Evolutionary conservation across 2,329 filamentous ascomycete genomes (phyloP).

Genomic region (Hypoxylon sp.): DNA sequence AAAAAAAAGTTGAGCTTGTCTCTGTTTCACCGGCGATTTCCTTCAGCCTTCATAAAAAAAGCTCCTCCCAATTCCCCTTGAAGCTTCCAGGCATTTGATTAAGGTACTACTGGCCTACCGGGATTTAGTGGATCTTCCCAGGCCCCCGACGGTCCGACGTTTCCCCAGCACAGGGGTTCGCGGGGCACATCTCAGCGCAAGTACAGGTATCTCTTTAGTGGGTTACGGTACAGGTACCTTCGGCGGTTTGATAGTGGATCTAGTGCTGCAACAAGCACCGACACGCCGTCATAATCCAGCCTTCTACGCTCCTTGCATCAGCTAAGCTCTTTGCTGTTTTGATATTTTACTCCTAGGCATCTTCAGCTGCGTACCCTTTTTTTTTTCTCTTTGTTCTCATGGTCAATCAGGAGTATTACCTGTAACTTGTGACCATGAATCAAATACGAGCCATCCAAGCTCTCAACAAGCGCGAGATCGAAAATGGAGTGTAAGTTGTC

Average conservation of each 20-base stretch:
- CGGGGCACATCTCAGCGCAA: conserved; percentile 3
- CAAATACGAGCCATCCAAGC: conserved; percentile 90
- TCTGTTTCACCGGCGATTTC: conserved; percentile 17
- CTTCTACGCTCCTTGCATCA: conserved; percentile 26
- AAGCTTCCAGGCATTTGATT: conserved; percentile 32
- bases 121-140: conserved; percentile 30
- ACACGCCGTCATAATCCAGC: conserved; percentile 4
- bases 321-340: conserved; percentile 13
- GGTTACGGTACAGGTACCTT: conserved; percentile 9
- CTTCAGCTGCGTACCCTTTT: neutral
- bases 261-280: conserved; percentile 9
- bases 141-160: conserved; percentile 38
- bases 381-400: conserved; percentile 8
- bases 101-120: conserved; percentile 19
- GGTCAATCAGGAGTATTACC: neutral
- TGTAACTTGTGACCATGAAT: conserved; percentile 72
- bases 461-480: conserved; percentile 93
- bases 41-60: conserved; percentile 16
- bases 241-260: conserved; percentile 2
- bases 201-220: conserved; percentile 12
- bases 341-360: conserved; percentile 13
- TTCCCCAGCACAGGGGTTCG: conserved; percentile 36
- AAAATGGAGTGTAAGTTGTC: conserved; percentile 77
- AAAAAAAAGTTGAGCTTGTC: conserved; percentile 9
- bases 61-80: conserved; percentile 28